Base-by-base conservation (phyloP, 176 grass and related monocot species). In the Oryza nivara region DNA sequence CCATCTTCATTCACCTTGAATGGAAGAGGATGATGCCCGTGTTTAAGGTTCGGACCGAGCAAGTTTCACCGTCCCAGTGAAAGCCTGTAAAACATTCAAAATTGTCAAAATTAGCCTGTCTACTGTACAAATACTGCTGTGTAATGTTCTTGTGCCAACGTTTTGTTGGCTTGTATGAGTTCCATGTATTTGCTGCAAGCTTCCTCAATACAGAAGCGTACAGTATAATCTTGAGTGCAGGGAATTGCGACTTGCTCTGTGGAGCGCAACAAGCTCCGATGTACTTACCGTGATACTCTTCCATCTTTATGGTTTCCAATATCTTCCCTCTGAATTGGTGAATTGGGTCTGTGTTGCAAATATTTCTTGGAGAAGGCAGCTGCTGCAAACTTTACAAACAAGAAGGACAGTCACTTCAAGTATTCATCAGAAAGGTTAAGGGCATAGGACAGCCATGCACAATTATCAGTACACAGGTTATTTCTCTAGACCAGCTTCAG, bases 361-460 rank as follows among this genome's bases (percentile, higher is more conserved):
- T 47, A 68, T 48, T 85, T 80, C 76, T 80, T 30, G 87, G 82
- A 63, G 48, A 65, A 75, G 82, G 82, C 40, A 85, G 71, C 49
- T 76, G 87, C 49, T 80, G 71, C 77, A 74, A 81, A 67, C 52
- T 75, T 68, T 76, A 30, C 71, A 34, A 68, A 89, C 77, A 80
- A 48, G 49, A 80, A 61, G 49, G 49, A 47, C 68, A 68, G 0
- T 49, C 66, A 68, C 71, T 74, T 63, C 82, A 15, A 75, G 30
- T 69, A 80, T 68, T 68, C 35, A 46, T 74, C 69, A 84, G 35
- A 51, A 83, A 83, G 23, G n/a, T 32, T 36, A 79, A 56, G 67
- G 38, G 81, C 2, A 35, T 23, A 44, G 20, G 45, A 79, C 75
- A 84, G 44, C 35, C 32, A 4, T 67, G 75, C 81, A 88, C 81